A percentile compares a stretch with the other conserved stretches of the same genome.
Conservation (phyloP, 306 rosid species). For the Prosopis cineraria region DNA sequence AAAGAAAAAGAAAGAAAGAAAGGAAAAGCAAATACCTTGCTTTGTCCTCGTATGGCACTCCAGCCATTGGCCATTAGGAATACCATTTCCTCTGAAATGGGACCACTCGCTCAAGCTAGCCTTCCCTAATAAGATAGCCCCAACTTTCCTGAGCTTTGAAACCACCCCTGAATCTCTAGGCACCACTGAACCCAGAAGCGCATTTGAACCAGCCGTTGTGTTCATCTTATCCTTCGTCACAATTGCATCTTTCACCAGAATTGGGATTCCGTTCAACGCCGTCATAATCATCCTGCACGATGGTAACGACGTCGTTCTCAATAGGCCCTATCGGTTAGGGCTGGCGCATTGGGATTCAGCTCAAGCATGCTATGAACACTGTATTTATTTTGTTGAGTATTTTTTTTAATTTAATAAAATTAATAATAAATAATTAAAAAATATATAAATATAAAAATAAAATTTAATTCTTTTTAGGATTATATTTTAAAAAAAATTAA, state of each 20-base stretch:
- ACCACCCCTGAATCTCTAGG: constrained; percentile 72
- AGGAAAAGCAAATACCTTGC: constrained; percentile 38
- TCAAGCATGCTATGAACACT: too few species aligned
- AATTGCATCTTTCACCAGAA: constrained; percentile 66
- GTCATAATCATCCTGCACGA: constrained; percentile 10
- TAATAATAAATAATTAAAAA: too few species aligned
- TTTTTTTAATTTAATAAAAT: too few species aligned
- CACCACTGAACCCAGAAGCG: constrained; percentile 61
- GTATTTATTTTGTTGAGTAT: too few species aligned
- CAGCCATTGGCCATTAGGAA: constrained; percentile 63
- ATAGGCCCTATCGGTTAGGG: constrained; percentile 56
- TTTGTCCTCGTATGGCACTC: constrained; percentile 62
- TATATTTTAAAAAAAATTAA: too few species aligned
- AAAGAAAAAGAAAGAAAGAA: too few species aligned
- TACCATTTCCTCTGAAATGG: constrained; percentile 21
- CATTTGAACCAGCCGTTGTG: constrained; percentile 69
- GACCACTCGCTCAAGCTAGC: constrained; percentile 71
- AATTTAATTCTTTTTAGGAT: too few species aligned
- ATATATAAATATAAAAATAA: too few species aligned
- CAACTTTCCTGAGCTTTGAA: constrained; percentile 56
- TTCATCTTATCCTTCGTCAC: constrained; percentile 71
- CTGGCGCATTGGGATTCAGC: constrained; percentile 61
- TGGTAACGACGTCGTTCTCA: constrained; percentile 32
- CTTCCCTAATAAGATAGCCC: constrained; percentile 72
- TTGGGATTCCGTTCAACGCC: constrained; percentile 67